Evolutionary conservation across 1,139 yeast species (phyloP).

Genomic region (Diutina scorzettiae): DNA sequence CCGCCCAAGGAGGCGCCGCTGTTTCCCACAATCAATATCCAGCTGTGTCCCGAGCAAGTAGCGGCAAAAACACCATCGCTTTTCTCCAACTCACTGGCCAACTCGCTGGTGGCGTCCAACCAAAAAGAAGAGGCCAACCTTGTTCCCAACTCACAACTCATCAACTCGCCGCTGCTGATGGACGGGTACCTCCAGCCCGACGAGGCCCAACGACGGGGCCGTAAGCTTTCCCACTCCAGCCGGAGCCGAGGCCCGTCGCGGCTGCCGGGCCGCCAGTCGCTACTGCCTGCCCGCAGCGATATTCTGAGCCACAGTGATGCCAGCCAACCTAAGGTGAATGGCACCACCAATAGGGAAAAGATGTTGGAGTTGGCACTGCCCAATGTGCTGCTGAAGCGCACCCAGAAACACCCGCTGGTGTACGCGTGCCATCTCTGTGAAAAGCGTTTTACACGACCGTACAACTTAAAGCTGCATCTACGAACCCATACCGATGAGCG

Average conservation of each 20-base stretch:
- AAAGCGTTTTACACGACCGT: constrained; percentile 81
- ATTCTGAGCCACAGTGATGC: background rate
- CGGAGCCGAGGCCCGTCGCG: background rate
- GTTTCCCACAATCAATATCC: constrained; percentile 17
- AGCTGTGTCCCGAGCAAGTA: constrained; percentile 19
- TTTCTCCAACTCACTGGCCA: constrained; percentile 30
- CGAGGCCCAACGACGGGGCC: constrained; percentile 22
- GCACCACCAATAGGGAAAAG: constrained; percentile 34
- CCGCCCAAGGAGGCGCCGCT: constrained; percentile 8
- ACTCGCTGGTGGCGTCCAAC: constrained; percentile 14
- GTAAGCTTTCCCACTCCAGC: constrained; percentile 20
- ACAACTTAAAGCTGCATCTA: constrained; percentile 81
- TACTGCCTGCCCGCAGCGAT: constrained; percentile 1
- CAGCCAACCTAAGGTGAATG: background rate
- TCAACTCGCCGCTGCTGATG: background rate
- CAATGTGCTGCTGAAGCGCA: constrained; percentile 36
- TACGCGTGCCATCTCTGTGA: constrained; percentile 81
- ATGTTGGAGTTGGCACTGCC: constrained; percentile 53
- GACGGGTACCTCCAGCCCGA: constrained; percentile 21
- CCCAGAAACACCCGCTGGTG: constrained; percentile 67
- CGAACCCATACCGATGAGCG: constrained; percentile 92
- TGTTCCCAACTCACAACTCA: background rate
- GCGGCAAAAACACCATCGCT: constrained; percentile 33
- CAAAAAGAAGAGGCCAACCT: background rate
- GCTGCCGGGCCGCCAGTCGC: constrained; percentile 2